Evolutionary conservation across 2,329 filamentous ascomycete genomes (phyloP), one percentile per base, ranked within the genome.

Genomic region (Scedosporium boydii): DNA sequence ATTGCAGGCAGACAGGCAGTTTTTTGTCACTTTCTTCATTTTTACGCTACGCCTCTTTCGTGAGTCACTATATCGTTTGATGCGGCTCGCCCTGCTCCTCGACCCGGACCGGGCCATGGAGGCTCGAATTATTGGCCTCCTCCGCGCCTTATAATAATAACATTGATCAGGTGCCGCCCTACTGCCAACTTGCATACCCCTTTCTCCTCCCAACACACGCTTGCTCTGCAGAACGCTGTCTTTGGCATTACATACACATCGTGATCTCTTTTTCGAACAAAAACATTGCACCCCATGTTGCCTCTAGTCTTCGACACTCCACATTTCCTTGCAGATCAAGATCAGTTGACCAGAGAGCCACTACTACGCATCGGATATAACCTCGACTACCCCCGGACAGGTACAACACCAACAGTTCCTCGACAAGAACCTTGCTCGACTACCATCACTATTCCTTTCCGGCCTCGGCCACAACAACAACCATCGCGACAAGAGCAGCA

Each of bases 201-300:
- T 26, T 26, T 23, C 23, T 55, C 51, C 51, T 55, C 51, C 18
- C 44, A 14, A 55, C 51, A 26, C 51, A 55, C 21, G 23, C 51
- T 55, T 27, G 51, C 51, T 55, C 51, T 55, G 51, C 18, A 55
- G 23, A 23, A 55, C 21, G 23, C 23, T 27, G 10, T n/a, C 12
- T 18, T 34, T 51, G 46, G 46, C 46, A 51, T 51, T 51, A 23
- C 46, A 51, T 51, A 38, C 34, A 55, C 55, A 34, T 34, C 27
- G 26, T 16, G 21, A 58, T 58, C 26, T 18, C 55, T n/a, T 16
- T 23, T 55, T 14, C 23, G 23, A 55, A 58, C 12, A 41, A n/a
- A 38, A 58, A 58, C 26, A n/a, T 26, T 41, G 55, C 55, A 41
- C 55, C 55, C 34, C 55, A 58, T 58, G 55, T 58, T 58, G 26